These are phyloP conservation scores for Pyricularia sp. DNA, from an alignment of 2,329 filamentous ascomycete species.

Conservation along the genomic window DNA sequence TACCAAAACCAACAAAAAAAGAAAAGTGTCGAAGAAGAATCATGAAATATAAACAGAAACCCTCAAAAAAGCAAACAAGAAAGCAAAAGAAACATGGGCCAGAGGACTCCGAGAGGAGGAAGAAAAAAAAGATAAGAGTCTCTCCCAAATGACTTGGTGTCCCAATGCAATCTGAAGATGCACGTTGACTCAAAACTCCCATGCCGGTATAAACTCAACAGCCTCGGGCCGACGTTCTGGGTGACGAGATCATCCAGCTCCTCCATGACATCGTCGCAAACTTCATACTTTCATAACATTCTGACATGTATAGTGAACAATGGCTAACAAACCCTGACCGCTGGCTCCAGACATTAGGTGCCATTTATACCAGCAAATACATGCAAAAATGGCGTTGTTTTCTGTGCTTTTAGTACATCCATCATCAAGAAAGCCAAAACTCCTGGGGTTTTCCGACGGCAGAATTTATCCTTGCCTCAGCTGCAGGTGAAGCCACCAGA, in stretches of 20 bases:
- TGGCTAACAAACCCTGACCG: neutral
- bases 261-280: neutral
- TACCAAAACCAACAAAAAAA: neutral
- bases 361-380: neutral
- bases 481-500: slow-evolving; percentile 22
- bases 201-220: neutral
- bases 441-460: slow-evolving; percentile 1
- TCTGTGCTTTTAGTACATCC: neutral
- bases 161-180: slow-evolving; percentile 4
- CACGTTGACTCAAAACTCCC: neutral
- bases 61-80: neutral
- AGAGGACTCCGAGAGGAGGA: slow-evolving; percentile 12
- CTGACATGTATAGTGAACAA: neutral
- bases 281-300: neutral
- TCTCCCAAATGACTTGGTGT: neutral
- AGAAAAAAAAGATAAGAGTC: neutral
- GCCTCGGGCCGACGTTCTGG: neutral
- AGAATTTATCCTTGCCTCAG: neutral
- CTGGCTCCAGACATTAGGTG: neutral
- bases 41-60: neutral
- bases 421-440: slow-evolving; percentile 5
- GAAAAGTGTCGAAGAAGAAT: neutral
- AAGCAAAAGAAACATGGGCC: neutral
- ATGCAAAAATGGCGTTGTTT: neutral
- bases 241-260: neutral